Percentiles rank a stretch among this genome's conserved stretches.
Conservation (phyloP, 2,329 filamentous ascomycete species). For the Colletotrichum costaricense region DNA sequence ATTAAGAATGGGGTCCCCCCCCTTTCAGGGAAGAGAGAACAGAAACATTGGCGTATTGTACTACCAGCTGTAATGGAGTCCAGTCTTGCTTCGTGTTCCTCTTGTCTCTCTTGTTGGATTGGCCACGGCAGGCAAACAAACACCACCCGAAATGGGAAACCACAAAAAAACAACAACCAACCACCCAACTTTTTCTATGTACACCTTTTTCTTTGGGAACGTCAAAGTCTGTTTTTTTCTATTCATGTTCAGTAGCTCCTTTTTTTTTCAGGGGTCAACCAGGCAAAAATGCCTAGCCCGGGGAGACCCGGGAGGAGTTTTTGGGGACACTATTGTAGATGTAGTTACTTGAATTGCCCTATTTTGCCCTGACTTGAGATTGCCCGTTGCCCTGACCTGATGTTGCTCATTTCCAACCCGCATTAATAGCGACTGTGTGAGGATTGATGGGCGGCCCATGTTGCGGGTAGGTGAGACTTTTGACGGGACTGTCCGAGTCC, state of each 20-base stretch:
- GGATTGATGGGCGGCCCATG: too few species aligned
- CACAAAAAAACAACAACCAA: background rate
- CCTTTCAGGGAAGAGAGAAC: background rate
- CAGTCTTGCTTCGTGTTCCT: background rate
- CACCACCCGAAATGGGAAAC: background rate
- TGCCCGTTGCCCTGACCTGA: too few species aligned
- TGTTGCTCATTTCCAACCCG: too few species aligned
- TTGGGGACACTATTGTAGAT: background rate
- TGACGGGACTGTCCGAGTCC: too few species aligned
- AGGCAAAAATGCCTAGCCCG: background rate
- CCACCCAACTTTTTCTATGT: background rate
- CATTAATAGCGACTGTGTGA: too few species aligned
- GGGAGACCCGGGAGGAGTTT: background rate
- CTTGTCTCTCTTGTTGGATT: background rate
- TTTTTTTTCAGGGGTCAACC: background rate
- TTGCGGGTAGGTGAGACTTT: too few species aligned
- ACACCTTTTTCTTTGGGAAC: background rate
- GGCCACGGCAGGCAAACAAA: background rate
- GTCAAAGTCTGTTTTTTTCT: background rate
- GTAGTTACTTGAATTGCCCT: background rate
- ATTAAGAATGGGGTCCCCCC: background rate
- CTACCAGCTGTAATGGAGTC: background rate
- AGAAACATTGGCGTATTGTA: background rate
- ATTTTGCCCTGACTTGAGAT: too few species aligned
- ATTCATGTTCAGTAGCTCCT: background rate